These are phyloP conservation scores for Juncus inflexus DNA, from an alignment of 176 grass and related monocot genomes.

Conservation along the genomic window DNA sequence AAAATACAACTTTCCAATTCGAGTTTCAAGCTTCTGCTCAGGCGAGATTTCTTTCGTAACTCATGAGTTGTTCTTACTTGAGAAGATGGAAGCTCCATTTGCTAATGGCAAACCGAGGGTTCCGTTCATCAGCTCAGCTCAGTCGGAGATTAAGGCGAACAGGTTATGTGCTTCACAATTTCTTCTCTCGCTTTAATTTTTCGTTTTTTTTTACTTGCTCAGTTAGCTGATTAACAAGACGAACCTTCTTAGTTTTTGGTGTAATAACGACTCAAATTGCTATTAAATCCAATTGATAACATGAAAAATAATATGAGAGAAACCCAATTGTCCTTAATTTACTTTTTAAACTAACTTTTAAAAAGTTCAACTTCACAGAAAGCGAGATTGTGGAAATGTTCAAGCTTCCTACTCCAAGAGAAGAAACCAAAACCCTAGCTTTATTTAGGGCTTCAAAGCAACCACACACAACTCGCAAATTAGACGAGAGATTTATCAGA, in stretches of 20 bases:
- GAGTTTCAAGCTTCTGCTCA: too few species aligned
- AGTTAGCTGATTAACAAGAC: background rate
- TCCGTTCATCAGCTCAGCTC: constrained; percentile 42
- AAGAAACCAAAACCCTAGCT: background rate
- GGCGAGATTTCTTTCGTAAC: background rate
- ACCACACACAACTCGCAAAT: constrained; percentile 23
- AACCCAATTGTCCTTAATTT: too few species aligned
- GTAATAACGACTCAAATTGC: too few species aligned
- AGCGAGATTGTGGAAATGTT: constrained; percentile 94
- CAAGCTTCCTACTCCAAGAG: constrained; percentile 26
- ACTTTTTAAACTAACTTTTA: background rate
- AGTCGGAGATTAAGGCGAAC: constrained; percentile 70
- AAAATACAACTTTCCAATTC: background rate
- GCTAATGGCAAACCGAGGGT: constrained; percentile 8
- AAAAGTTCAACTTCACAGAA: constrained; percentile 28
- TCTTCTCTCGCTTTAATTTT: background rate
- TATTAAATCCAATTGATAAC: too few species aligned
- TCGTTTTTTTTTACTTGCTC: background rate
- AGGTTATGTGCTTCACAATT: constrained; percentile 35
- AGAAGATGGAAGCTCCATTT: constrained; percentile 7
- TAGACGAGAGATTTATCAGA: constrained; percentile 81
- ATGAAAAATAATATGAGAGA: too few species aligned
- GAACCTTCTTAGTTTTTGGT: too few species aligned
- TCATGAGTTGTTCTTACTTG: constrained; percentile 15
- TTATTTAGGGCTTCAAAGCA: constrained; percentile 24